A percentile compares a stretch with the other conserved stretches of the same genome.
phyloP scores from a whole-genome alignment of 1,139 yeast genomes.

The Sugiyamaella grinbergsii region DNA sequence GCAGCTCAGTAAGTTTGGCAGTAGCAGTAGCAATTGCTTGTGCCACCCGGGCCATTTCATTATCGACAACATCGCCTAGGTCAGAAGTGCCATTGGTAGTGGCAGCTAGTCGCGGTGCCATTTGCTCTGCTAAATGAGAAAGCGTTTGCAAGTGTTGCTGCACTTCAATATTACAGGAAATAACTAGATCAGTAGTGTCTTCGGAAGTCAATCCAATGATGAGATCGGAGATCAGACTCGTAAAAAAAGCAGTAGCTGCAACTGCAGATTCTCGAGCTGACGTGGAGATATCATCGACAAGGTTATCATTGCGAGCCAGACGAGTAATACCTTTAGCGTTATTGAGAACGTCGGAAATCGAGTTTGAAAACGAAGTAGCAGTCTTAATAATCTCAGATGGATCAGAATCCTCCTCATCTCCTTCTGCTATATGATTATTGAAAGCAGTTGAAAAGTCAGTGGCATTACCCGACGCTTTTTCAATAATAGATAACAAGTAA shows the following conservation, averaged over 20 bases:
- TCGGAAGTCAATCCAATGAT: conserved; percentile 57
- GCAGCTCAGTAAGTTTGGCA: conserved; percentile 56
- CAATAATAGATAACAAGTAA: conserved; percentile 68
- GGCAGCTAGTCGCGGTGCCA: conserved; percentile 50
- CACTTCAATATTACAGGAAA: conserved; percentile 71
- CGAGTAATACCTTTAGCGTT: conserved; percentile 72
- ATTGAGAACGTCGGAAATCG: conserved; percentile 65
- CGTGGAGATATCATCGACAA: conserved; percentile 54
- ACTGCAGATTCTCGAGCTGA: conserved; percentile 61
- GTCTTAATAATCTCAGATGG: conserved; percentile 68
- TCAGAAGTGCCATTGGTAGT: conserved; percentile 48
- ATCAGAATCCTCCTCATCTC: conserved; percentile 64
- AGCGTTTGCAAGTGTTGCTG: conserved; percentile 70
- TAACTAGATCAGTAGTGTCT: conserved; percentile 74
- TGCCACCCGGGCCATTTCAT: conserved; percentile 73
- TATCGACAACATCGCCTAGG: conserved; percentile 68
- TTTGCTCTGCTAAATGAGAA: conserved; percentile 56
- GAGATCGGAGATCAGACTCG: conserved; percentile 56
- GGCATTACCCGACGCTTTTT: conserved; percentile 68
- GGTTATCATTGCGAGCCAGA: conserved; percentile 51
- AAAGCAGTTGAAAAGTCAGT: conserved; percentile 82
- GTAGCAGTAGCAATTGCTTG: conserved; percentile 69
- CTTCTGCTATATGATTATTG: conserved; percentile 77
- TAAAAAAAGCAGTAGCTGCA: conserved; percentile 64
- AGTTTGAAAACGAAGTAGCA: conserved; percentile 65